Percentiles rank a stretch among this genome's conserved stretches.
These are phyloP conservation scores for Ambrosiella xylebori DNA, from an alignment of 2,329 filamentous ascomycete genomes.

Conservation along the genomic window DNA sequence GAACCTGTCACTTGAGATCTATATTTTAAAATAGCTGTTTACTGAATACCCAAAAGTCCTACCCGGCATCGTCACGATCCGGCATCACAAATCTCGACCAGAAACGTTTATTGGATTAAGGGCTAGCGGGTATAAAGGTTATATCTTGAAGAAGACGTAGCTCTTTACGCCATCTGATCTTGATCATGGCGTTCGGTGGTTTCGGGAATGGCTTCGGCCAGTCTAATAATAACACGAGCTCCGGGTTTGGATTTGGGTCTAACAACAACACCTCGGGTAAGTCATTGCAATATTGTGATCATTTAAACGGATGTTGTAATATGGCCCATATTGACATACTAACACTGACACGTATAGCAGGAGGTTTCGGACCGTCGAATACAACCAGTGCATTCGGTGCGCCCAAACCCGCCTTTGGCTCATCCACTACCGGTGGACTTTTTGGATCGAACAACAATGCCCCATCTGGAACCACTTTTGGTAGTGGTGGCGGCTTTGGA, in stretches of 20 bases:
- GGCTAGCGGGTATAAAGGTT: too few relatives aligned
- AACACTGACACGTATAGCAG: not conserved
- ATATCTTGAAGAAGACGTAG: too few relatives aligned
- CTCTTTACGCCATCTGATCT: not conserved
- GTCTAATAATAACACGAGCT: constrained; percentile 30
- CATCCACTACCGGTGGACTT: constrained; percentile 28
- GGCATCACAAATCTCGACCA: too few relatives aligned
- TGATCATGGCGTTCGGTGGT: constrained; percentile 37
- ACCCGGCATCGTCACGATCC: too few relatives aligned
- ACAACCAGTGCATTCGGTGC: constrained; percentile 22
- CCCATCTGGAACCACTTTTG: constrained; percentile 14
- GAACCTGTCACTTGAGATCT: too few relatives aligned
- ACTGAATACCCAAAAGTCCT: too few relatives aligned
- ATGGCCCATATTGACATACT: not conserved
- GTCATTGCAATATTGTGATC: constrained; percentile 20
- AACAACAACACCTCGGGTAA: constrained; percentile 21
- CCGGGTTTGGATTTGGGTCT: constrained; percentile 30
- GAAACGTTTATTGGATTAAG: too few relatives aligned
- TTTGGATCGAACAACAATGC: constrained; percentile 24
- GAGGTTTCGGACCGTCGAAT: constrained; percentile 16
- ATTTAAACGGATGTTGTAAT: constrained; percentile 21
- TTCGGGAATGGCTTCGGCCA: constrained; percentile 29
- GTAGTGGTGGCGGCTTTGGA: constrained; percentile 27
- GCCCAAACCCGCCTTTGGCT: constrained; percentile 36
- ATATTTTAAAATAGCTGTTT: too few relatives aligned